Evolutionary conservation across 768 basidiomycete species (phyloP).

Genomic region (Podaxis sp.): DNA sequence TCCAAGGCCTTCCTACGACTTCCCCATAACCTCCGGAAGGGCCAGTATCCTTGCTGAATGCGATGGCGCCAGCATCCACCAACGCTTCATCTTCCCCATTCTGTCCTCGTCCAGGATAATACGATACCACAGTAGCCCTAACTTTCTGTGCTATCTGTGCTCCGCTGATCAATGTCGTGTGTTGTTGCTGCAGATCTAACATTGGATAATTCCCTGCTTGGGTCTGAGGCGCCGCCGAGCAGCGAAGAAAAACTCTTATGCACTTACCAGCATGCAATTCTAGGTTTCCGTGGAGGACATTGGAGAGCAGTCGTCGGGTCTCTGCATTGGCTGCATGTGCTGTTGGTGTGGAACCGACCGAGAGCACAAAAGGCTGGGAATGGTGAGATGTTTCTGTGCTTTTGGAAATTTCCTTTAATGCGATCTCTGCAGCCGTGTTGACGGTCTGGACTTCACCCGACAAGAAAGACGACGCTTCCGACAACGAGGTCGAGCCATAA

Average conservation of each 20-base stretch:
- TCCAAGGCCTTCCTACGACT: slow-evolving; percentile 65
- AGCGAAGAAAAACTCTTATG: background rate
- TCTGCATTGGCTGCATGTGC: slow-evolving; percentile 73
- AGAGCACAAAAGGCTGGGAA: slow-evolving; percentile 61
- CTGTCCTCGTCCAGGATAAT: slow-evolving; percentile 68
- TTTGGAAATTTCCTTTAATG: slow-evolving; percentile 44
- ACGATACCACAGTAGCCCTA: slow-evolving; percentile 73
- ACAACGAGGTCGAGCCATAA: slow-evolving; percentile 70
- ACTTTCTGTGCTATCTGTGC: slow-evolving; percentile 65
- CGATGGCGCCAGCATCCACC: slow-evolving; percentile 81
- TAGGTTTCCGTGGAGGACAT: slow-evolving; percentile 55
- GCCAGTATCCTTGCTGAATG: slow-evolving; percentile 86
- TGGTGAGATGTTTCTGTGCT: slow-evolving; percentile 32
- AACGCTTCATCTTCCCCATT: slow-evolving; percentile 70
- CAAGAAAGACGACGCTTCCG: slow-evolving; percentile 65
- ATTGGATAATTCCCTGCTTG: slow-evolving; percentile 73
- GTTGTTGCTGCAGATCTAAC: slow-evolving; percentile 81
- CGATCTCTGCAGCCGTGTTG: slow-evolving; percentile 60
- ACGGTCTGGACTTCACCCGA: slow-evolving; percentile 71
- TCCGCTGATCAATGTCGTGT: slow-evolving; percentile 64
- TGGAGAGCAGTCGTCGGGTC: slow-evolving; percentile 41
- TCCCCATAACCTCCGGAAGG: slow-evolving; percentile 72
- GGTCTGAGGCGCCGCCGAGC: slow-evolving; percentile 2
- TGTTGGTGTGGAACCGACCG: slow-evolving; percentile 86
- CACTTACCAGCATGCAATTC: slow-evolving; percentile 74